A percentile compares a stretch with the other conserved stretches of the same genome.
Conservation (phyloP, 345 rosid genomes). For the Salix arbutifolia region DNA sequence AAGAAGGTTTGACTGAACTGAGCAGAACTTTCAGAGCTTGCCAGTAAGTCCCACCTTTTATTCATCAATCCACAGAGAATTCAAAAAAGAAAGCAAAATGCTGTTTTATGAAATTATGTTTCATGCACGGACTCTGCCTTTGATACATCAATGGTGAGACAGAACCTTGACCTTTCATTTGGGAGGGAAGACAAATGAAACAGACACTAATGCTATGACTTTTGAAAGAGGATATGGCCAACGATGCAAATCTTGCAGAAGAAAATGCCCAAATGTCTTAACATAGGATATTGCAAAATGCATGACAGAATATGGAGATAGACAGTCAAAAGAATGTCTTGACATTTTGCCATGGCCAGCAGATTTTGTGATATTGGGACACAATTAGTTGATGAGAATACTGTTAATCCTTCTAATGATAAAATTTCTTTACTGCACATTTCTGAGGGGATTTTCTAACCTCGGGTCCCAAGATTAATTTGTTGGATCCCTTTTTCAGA, state of each 20-base stretch:
- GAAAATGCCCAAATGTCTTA: too few relatives aligned
- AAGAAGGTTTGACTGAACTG: conserved; percentile 45
- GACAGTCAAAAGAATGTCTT: too few relatives aligned
- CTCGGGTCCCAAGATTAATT: background rate
- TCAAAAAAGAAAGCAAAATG: background rate
- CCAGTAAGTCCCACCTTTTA: conserved; percentile 37
- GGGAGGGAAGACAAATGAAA: background rate
- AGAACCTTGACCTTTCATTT: background rate
- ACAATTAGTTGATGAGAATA: background rate
- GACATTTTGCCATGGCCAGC: too few relatives aligned
- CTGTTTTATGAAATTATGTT: background rate
- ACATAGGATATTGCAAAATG: too few relatives aligned
- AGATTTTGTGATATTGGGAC: too few relatives aligned
- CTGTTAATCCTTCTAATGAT: background rate
- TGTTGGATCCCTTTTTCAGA: conserved; percentile 25
- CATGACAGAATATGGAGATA: too few relatives aligned
- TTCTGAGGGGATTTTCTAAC: background rate
- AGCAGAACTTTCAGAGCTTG: conserved; percentile 64
- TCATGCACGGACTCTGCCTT: background rate
- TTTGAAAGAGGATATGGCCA: too few relatives aligned
- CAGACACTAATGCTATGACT: too few relatives aligned
- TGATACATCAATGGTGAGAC: background rate
- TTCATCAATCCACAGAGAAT: background rate
- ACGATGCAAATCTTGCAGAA: too few relatives aligned
- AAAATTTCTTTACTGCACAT: background rate